Conservation (phyloP, 2,329 filamentous ascomycete species). For the Grosmannia clavigera region DNA sequence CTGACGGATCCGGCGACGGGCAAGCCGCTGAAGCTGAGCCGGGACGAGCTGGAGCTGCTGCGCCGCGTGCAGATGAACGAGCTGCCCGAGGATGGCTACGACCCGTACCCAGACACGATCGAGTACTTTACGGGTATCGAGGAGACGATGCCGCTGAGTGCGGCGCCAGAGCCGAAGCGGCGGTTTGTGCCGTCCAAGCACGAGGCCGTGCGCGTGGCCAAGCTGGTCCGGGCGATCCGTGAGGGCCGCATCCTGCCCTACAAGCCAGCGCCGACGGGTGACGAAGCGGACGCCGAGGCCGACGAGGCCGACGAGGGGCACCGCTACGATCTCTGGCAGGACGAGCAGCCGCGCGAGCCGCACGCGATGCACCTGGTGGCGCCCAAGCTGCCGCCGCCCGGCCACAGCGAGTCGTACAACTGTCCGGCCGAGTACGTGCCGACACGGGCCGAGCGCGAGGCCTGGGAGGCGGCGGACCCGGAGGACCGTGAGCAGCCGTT, state of each 20-base stretch:
- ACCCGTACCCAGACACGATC: constrained; percentile 85
- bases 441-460: constrained; percentile 66
- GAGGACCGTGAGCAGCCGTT: constrained; percentile 89
- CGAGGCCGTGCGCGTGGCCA: constrained; percentile 92
- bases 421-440: constrained; percentile 91
- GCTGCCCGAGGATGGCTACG: constrained; percentile 73
- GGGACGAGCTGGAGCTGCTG: constrained; percentile 79
- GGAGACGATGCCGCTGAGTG: constrained; percentile 89
- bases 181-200: constrained; percentile 95
- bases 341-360: constrained; percentile 70
- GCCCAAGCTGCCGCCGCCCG: constrained; percentile 83
- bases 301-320: constrained; percentile 53
- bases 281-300: constrained; percentile 55
- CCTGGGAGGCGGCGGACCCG: constrained; percentile 75
- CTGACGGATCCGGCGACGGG: constrained; percentile 89
- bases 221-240: constrained; percentile 88
- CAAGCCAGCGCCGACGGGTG: constrained; percentile 43
- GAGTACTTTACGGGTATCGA: constrained; percentile 87
- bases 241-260: constrained; percentile 91
- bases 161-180: constrained; percentile 89
- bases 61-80: constrained; percentile 84
- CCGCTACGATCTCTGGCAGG: constrained; percentile 88
- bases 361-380: constrained; percentile 92
- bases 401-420: constrained; percentile 83
- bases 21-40: constrained; percentile 76